Percentiles rank a stretch among this genome's conserved stretches.
Conservation (phyloP, 2,329 filamentous ascomycete genomes). For the Aspergillus vadensis region DNA sequence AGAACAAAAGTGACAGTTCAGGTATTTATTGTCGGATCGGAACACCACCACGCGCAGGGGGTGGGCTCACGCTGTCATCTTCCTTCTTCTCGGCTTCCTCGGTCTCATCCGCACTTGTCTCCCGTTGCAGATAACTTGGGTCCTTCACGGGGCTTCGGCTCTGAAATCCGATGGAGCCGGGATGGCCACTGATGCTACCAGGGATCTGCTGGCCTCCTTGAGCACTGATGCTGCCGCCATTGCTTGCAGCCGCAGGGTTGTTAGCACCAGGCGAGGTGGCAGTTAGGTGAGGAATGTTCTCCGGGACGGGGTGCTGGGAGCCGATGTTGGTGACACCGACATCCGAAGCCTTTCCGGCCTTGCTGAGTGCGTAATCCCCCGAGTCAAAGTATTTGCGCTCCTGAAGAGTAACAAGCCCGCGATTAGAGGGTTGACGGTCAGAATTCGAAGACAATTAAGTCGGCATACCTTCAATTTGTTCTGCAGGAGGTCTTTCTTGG, state of each 20-base stretch:
- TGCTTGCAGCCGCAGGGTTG: conserved; percentile 37
- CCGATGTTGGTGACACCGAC: conserved; percentile 92
- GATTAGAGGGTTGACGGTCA: conserved; percentile 1
- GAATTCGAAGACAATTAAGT: not conserved
- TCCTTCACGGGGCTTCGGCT: conserved; percentile 87
- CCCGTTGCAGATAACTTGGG: conserved; percentile 79
- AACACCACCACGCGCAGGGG: conserved; percentile 55
- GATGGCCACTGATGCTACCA: conserved; percentile 46
- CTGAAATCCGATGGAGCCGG: conserved; percentile 48
- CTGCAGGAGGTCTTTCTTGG: conserved; percentile 92
- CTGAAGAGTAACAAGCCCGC: conserved; percentile 39
- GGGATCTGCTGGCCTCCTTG: conserved; percentile 45
- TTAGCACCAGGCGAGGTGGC: conserved; percentile 57
- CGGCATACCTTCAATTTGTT: conserved; percentile 82
- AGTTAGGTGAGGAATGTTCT: conserved; percentile 89
- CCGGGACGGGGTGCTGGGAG: conserved; percentile 89
- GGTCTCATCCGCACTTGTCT: conserved; percentile 66
- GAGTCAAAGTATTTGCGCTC: conserved; percentile 99
- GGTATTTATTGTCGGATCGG: conserved; percentile 62
- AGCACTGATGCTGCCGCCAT: conserved; percentile 30
- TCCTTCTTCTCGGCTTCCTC: conserved; percentile 47
- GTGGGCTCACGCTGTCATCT: conserved; percentile 45
- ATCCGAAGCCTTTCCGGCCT: conserved; percentile 93
- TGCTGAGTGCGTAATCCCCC: conserved; percentile 93
- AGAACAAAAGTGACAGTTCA: not conserved